Percentiles rank a stretch among this genome's conserved stretches.
phyloP scores from a whole-genome alignment of 805 yeast genomes.

The Danielia oregonensis region DNA sequence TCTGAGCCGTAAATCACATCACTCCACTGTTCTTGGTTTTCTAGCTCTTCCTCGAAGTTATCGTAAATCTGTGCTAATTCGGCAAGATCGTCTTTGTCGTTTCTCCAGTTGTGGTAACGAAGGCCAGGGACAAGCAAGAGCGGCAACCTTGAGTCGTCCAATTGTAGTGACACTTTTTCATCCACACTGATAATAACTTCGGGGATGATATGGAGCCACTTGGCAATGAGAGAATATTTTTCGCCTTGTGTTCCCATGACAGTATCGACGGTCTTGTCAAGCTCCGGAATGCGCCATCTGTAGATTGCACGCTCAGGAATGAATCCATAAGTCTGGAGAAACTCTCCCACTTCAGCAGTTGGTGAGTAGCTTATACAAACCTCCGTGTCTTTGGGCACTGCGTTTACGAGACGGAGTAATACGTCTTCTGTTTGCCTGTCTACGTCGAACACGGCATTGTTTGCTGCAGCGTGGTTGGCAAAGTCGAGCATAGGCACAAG shows the following conservation, averaged over 20 bases:
- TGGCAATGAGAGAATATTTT: conserved; percentile 10
- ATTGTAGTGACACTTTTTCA: conserved; percentile 3
- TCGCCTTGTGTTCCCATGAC: neutral
- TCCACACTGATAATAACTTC: conserved; percentile 3
- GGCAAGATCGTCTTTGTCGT: conserved; percentile 6
- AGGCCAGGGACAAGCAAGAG: conserved; percentile 13
- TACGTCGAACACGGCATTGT: conserved; percentile 55
- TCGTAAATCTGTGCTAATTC: conserved; percentile 1
- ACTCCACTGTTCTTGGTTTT: conserved; percentile 5
- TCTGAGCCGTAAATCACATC: conserved; percentile 7
- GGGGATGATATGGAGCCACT: conserved; percentile 15
- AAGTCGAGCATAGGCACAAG: conserved; percentile 67
- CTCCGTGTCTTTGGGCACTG: conserved; percentile 7
- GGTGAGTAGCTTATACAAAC: conserved; percentile 15
- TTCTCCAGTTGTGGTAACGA: conserved; percentile 12
- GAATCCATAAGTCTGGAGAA: conserved; percentile 15
- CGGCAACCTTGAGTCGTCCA: conserved; percentile 9
- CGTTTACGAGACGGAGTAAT: conserved; percentile 24
- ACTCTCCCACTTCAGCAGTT: conserved; percentile 3
- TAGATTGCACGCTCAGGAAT: conserved; percentile 6
- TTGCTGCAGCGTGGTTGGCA: conserved; percentile 51
- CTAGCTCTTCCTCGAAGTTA: conserved; percentile 3
- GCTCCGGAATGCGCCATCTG: conserved; percentile 7
- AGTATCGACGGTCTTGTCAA: conserved; percentile 2
- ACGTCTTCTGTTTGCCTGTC: conserved; percentile 44